Evolutionary conservation across 768 basidiomycete species (phyloP), one percentile per base, ranked within the genome.

Genomic region (Phlegmacium glaucopus): DNA sequence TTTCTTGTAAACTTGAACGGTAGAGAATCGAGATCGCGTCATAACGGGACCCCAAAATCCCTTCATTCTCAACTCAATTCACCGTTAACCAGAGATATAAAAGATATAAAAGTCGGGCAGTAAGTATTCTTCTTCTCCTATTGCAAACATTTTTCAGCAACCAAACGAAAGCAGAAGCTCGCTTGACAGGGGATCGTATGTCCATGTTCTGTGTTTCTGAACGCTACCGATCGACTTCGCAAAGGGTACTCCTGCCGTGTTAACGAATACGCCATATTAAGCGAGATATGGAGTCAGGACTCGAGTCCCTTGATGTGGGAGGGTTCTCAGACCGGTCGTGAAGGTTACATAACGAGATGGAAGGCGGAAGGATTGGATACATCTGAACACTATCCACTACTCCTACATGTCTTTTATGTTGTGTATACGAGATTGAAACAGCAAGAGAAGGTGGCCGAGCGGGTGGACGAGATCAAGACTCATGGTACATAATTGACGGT

Each of bases 101-200:
- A 64, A 6, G 47, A 59, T 27, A 70, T 71, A 35, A 51, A 53
- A 17, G 46, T 51, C n/a, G 64, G 62, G 10, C 68, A 72, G 50
- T 62, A 71, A 47, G 55, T 72, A 15, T 62, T 66, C 26, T 47
- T 57, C 42, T 40, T 56, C 4, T 74, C 68, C 54, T 56, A 52
- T 40, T n/a, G n/a, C 27, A 44, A 2, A 36, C 52, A 3, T 41
- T 43, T 18, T 12, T 35, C 9, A 17, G 57, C 13, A 43, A 48
- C 60, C 25, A 39, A 50, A 26, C 64, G 71, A 12, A 56, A 66
- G 39, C 44, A 34, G 13, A 47, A 42, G 1, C 61, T 70, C 13
- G 45, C 47, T 6, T 58, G 59, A 71, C 50, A 61, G n/a, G n/a
- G 56, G 1, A 57, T 74, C 50, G 41, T 42, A 9, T 74, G 72